These are phyloP conservation scores for Gynostemma pentaphyllum DNA, from an alignment of 306 rosid genomes.

Conservation along the genomic window DNA sequence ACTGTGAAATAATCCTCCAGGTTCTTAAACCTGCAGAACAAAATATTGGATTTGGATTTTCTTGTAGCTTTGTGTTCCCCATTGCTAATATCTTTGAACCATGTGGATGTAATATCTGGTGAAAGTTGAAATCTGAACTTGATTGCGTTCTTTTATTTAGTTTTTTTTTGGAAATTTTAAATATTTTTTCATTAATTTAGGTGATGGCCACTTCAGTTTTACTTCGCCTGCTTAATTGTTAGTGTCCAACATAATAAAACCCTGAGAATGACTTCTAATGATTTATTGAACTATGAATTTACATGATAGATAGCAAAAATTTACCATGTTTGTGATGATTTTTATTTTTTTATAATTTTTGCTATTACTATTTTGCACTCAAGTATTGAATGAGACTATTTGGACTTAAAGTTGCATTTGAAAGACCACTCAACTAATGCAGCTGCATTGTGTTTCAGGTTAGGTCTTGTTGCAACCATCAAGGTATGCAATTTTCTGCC, in stretches of 20 bases:
- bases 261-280: not conserved
- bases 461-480: conserved; percentile 93
- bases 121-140: not conserved
- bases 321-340: not conserved
- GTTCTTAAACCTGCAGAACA: not conserved
- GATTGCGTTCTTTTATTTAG: not conserved
- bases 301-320: not conserved
- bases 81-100: not conserved
- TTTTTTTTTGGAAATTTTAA: not conserved
- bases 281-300: not conserved
- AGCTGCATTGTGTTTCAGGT: conserved; percentile 48
- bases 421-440: conserved; percentile 19
- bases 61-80: not conserved
- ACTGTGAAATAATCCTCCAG: not conserved
- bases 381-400: not conserved
- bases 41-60: not conserved
- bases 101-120: not conserved
- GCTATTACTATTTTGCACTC: not conserved
- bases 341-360: not conserved
- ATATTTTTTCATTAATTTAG: not conserved
- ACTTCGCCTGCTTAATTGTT: not conserved
- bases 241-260: not conserved
- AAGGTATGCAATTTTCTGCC: conserved; percentile 47
- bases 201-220: not conserved
- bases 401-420: too few relatives aligned